Conservation (phyloP, 2,329 filamentous ascomycete genomes). For the Talaromyces pinophilus region DNA sequence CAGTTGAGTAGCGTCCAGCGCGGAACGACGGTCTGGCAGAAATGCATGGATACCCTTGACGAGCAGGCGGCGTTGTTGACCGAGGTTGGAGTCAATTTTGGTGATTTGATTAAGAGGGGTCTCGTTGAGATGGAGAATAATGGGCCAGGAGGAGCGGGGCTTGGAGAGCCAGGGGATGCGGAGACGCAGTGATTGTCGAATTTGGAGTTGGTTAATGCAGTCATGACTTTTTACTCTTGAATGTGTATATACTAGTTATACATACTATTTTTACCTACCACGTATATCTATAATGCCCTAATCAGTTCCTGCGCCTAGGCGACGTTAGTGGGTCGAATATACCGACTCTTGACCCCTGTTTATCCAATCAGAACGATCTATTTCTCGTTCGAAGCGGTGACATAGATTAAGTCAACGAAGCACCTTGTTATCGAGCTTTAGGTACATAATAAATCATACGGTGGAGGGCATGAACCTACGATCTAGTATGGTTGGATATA, state of each 20-base stretch:
- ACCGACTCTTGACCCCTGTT: slow-evolving; percentile 9
- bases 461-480: neutral
- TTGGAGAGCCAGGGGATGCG: slow-evolving; percentile 22
- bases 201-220: neutral
- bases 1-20: slow-evolving; percentile 85
- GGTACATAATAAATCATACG: neutral
- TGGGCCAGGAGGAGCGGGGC: slow-evolving; percentile 9
- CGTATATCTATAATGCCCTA: neutral
- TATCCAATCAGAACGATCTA: neutral
- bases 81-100: slow-evolving; percentile 89
- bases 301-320: neutral
- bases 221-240: neutral
- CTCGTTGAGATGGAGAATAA: slow-evolving; percentile 24
- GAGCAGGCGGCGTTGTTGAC: slow-evolving; percentile 77
- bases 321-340: neutral
- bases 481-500: neutral
- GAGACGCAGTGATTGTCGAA: slow-evolving; percentile 14
- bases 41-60: slow-evolving; percentile 79
- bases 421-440: neutral
- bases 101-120: slow-evolving; percentile 70
- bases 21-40: slow-evolving; percentile 73
- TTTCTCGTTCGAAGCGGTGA: neutral
- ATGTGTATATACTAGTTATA: slow-evolving; percentile 9
- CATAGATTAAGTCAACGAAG: neutral
- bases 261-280: neutral